phyloP scores from a whole-genome alignment of 2,329 filamentous ascomycete genomes.

The Microcyclospora pomicola region DNA sequence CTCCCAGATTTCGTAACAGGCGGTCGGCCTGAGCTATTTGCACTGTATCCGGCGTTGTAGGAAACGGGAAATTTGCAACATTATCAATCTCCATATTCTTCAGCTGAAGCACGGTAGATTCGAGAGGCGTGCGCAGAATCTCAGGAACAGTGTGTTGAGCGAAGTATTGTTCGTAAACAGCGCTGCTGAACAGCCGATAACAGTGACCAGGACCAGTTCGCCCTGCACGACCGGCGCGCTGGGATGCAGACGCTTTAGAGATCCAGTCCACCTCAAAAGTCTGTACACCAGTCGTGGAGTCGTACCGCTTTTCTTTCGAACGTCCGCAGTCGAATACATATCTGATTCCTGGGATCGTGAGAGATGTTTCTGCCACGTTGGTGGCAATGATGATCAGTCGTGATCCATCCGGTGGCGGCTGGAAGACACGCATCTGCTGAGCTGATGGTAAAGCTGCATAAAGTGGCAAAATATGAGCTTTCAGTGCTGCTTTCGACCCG shows the following conservation, averaged over 20 bases:
- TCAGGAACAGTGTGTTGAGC: slow-evolving; percentile 76
- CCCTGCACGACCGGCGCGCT: slow-evolving; percentile 84
- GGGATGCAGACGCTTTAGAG: slow-evolving; percentile 88
- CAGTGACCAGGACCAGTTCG: slow-evolving; percentile 93
- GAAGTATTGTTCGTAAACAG: slow-evolving; percentile 84
- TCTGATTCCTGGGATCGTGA: slow-evolving; percentile 87
- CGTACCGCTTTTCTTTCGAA: slow-evolving; percentile 82
- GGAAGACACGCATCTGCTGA: slow-evolving; percentile 84
- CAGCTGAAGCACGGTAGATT: slow-evolving; percentile 76
- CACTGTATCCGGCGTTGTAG: slow-evolving; percentile 67
- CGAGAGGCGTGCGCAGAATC: slow-evolving; percentile 78
- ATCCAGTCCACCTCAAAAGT: slow-evolving; percentile 95
- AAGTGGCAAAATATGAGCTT: slow-evolving; percentile 80
- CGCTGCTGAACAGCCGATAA: slow-evolving; percentile 86
- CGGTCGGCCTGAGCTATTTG: slow-evolving; percentile 74
- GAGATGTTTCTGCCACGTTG: slow-evolving; percentile 91
- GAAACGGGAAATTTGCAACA: slow-evolving; percentile 90
- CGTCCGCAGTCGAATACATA: slow-evolving; percentile 94
- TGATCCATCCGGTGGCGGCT: slow-evolving; percentile 62
- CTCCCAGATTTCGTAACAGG: slow-evolving; percentile 71
- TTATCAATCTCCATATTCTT: slow-evolving; percentile 89
- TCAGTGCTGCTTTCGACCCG: slow-evolving; percentile 35
- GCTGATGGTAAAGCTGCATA: slow-evolving; percentile 85
- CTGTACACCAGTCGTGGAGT: slow-evolving; percentile 79
- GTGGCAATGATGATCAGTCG: slow-evolving; percentile 83